phyloP scores from a whole-genome alignment of 208 protist species.

The Trypanosoma scelopori region DNA sequence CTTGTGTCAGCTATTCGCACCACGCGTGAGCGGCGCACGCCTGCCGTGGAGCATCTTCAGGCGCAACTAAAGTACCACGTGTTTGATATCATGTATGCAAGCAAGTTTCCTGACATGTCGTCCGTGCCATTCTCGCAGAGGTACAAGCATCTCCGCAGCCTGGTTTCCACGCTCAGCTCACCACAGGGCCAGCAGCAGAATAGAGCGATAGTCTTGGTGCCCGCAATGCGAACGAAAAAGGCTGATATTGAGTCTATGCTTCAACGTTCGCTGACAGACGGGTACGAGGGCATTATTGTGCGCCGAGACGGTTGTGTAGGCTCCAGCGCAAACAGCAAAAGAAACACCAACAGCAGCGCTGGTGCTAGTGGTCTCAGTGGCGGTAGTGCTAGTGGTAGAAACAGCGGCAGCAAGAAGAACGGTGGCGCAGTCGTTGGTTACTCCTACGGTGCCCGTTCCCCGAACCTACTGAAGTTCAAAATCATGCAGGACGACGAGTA shows the following conservation, averaged over 20 bases:
- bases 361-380: too few species aligned
- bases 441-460: slow-evolving; percentile 76
- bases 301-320: slow-evolving; percentile 41
- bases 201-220: slow-evolving; percentile 50
- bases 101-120: slow-evolving; percentile 32
- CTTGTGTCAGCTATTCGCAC: slow-evolving; percentile 82
- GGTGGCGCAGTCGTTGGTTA: slow-evolving; percentile 48
- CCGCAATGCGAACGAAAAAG: slow-evolving; percentile 37
- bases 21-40: slow-evolving; percentile 50
- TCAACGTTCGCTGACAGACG: slow-evolving; percentile 43
- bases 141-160: slow-evolving; percentile 39
- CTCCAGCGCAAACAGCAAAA: slow-evolving; percentile 6
- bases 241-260: slow-evolving; percentile 40
- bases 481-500: slow-evolving; percentile 89
- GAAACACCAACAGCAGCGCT: slow-evolving; percentile 1
- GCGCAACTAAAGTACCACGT: slow-evolving; percentile 77
- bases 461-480: slow-evolving; percentile 89
- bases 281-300: slow-evolving; percentile 88
- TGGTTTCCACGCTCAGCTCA: slow-evolving; percentile 26
- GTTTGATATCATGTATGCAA: slow-evolving; percentile 83
- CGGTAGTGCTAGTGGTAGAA: neutral
- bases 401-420: neutral
- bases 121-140: slow-evolving; percentile 42
- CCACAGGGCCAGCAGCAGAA: slow-evolving; percentile 24
- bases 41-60: slow-evolving; percentile 60